Evolutionary conservation across 768 basidiomycete genomes (phyloP).

Genomic region (Mycena pura): DNA sequence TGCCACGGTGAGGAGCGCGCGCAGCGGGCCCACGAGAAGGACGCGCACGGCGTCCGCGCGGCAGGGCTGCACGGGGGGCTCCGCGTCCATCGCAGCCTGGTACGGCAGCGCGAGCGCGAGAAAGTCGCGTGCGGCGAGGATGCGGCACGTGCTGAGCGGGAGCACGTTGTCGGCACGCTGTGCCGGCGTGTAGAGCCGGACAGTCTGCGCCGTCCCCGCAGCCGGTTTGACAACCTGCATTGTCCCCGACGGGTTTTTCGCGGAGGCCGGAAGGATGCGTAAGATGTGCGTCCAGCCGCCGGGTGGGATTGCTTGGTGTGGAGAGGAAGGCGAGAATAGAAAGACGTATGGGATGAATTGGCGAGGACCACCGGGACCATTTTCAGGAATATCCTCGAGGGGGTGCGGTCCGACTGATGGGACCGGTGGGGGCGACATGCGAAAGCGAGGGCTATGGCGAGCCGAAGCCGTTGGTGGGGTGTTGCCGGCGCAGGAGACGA

Average conservation of each 20-base stretch:
- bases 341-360: conserved; percentile 25
- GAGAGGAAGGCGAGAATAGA: conserved; percentile 5
- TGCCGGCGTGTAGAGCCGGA: neutral
- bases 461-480: conserved; percentile 2
- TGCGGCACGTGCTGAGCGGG: conserved; percentile 4
- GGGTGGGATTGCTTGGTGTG: neutral
- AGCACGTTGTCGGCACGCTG: neutral
- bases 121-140: conserved; percentile 26
- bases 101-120: conserved; percentile 26
- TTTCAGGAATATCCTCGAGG: neutral
- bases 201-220: neutral
- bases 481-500: conserved; percentile 13
- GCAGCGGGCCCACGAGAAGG: conserved; percentile 17
- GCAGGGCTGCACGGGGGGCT: conserved; percentile 4
- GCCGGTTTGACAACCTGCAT: neutral
- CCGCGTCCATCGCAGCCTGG: neutral
- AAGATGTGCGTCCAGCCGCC: conserved; percentile 25
- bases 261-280: conserved; percentile 13
- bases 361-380: neutral
- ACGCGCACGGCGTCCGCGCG: conserved; percentile 21
- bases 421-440: neutral
- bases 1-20: conserved; percentile 11
- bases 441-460: neutral
- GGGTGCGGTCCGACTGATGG: neutral
- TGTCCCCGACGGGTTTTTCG: neutral